phyloP scores from a whole-genome alignment of 2,329 filamentous ascomycete species.

The Paecilomyces sp. region DNA sequence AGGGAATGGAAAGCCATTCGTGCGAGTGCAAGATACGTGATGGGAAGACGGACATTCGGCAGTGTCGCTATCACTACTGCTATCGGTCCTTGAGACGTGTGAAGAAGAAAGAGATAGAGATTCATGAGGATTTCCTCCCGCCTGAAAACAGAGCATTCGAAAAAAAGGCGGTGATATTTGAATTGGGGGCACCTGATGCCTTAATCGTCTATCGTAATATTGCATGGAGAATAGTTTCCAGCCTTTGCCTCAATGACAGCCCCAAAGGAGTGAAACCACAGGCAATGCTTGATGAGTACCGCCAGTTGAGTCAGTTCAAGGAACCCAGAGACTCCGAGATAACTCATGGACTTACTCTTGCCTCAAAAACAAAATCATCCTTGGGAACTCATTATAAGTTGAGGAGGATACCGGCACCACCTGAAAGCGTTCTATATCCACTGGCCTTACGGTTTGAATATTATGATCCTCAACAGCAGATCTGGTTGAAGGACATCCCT shows the following conservation, averaged over 20 bases:
- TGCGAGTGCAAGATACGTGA: conserved; percentile 22
- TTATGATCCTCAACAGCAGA: conserved; percentile 33
- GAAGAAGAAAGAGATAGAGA: conserved; percentile 25
- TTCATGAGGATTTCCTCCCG: conserved; percentile 48
- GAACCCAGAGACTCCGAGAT: neutral
- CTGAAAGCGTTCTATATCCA: conserved; percentile 38
- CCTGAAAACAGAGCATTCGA: conserved; percentile 9
- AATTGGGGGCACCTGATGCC: conserved; percentile 40
- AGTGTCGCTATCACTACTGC: conserved; percentile 42
- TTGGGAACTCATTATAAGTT: conserved; percentile 42
- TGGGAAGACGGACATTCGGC: conserved; percentile 19
- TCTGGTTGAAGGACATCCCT: conserved; percentile 32
- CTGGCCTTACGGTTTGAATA: conserved; percentile 44
- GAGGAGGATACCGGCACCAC: conserved; percentile 33
- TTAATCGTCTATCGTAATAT: conserved; percentile 46
- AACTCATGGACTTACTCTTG: conserved; percentile 27
- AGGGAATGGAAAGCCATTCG: conserved; percentile 20
- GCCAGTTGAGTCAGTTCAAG: conserved; percentile 20
- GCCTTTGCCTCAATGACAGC: conserved; percentile 21
- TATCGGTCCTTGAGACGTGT: conserved; percentile 30
- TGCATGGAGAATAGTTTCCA: conserved; percentile 43
- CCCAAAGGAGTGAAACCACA: conserved; percentile 10
- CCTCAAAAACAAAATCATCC: conserved; percentile 42
- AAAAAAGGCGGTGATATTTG: conserved; percentile 45
- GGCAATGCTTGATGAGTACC: conserved; percentile 25